Percentiles rank a stretch among this genome's conserved stretches.
These are phyloP conservation scores for Ophiosphaerella herpotricha DNA, from an alignment of 2,329 filamentous ascomycete genomes.

Conservation along the genomic window DNA sequence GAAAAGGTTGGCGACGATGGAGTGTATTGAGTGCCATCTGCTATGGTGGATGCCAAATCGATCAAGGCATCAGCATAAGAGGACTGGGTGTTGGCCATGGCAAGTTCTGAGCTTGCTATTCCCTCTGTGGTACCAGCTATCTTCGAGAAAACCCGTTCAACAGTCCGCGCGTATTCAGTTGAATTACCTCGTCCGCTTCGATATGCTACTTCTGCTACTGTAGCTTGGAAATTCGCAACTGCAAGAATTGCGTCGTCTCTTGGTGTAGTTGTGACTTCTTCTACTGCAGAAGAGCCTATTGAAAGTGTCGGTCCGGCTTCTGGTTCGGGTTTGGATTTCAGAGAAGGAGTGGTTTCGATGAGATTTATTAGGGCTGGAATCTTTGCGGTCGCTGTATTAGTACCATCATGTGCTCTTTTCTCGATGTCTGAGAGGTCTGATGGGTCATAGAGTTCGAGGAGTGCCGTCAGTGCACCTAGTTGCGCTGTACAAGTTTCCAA, in stretches of 20 bases:
- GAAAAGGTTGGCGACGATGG: constrained; percentile 14
- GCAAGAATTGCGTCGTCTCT: constrained; percentile 60
- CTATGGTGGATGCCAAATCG: constrained; percentile 56
- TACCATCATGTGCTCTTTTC: constrained; percentile 63
- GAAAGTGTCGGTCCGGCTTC: constrained; percentile 40
- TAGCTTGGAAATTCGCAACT: constrained; percentile 61
- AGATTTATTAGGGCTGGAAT: constrained; percentile 57
- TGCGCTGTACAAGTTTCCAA: constrained; percentile 71
- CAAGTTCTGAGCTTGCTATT: constrained; percentile 54
- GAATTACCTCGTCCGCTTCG: constrained; percentile 55
- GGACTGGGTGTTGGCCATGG: constrained; percentile 58
- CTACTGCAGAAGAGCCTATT: constrained; percentile 22
- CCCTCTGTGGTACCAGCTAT: constrained; percentile 50
- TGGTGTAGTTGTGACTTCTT: constrained; percentile 44
- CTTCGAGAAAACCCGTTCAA: constrained; percentile 41
- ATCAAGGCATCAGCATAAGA: constrained; percentile 62
- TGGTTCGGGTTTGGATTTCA: constrained; percentile 26
- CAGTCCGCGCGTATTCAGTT: constrained; percentile 56
- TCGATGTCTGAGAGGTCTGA: constrained; percentile 54
- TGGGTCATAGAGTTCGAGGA: constrained; percentile 56
- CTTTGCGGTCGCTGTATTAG: constrained; percentile 57
- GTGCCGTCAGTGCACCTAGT: constrained; percentile 52
- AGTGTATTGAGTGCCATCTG: constrained; percentile 26
- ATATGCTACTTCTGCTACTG: constrained; percentile 62
- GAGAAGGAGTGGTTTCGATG: constrained; percentile 30